Base-by-base conservation (phyloP, 176 grass and related monocot species). In the Zoysia pacifica region DNA sequence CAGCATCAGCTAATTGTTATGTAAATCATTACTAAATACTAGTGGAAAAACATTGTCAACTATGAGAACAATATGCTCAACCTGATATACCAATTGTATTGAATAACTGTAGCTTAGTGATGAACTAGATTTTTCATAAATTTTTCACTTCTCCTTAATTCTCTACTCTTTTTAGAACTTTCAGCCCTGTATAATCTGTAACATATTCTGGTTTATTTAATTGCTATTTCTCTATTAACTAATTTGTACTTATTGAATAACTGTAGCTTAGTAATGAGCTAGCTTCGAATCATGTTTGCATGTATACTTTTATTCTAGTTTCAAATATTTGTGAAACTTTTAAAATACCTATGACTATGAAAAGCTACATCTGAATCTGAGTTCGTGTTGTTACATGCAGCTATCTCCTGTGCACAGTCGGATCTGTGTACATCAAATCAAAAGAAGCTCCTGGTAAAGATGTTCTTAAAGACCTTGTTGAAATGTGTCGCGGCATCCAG, bases 401-500 rank as follows among this genome's bases (percentile, higher is more conserved):
- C 47, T 99, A 99, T 89, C 88, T 99, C 78, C 76, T 95, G 65
- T 99, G 92, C 88, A 99, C 96, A 51, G 90, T 95, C 48, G 96
- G 92, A 82, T 99, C 96, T 85, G 96, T 95, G 49, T 95, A 95
- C 69, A 95, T 99, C 74, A 99, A 89, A 89, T 95, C 96, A 69
- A 95, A 95, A 66, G 92, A 99, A 81, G 96, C 96, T 87, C 92
- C 96, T 45, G 88, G 90, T 70, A 99, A 91, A 90, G 96, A 99
- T 83, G 84, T 99, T 80, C 86, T 99, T 81, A 99, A 99, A 87
- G 92, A 99, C n/a, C 86, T 99, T 14, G 92, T 99, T 51, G 92
- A 99, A 87, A 99, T 99, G 96, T 99, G 92, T 16, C 88, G 88
- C 45, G 96, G 92, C 56, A 93, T 99, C 83, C 96, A 99, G 62